These are phyloP conservation scores for Fonsecaea erecta DNA, from an alignment of 2,329 filamentous ascomycete species.

Conservation along the genomic window DNA sequence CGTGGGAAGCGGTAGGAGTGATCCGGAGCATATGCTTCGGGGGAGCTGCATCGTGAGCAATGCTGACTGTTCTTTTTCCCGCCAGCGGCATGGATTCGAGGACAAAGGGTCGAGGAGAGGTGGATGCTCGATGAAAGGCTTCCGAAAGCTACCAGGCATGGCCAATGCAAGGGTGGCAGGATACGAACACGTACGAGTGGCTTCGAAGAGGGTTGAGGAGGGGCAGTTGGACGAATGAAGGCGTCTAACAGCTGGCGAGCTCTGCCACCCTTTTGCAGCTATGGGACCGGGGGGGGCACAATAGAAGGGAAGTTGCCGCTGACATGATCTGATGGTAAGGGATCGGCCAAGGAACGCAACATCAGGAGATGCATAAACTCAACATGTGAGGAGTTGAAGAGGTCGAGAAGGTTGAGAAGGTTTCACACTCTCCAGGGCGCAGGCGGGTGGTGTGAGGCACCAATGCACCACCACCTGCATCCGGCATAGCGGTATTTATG, in stretches of 20 bases:
- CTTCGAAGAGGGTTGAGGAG: background rate
- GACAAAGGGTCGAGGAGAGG: too few species aligned
- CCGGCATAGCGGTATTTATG: background rate
- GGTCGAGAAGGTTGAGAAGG: too few species aligned
- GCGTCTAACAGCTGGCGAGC: background rate
- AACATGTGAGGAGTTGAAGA: constrained; percentile 1
- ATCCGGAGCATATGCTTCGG: constrained; percentile 1
- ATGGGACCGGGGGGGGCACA: too few species aligned
- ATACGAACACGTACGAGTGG: background rate
- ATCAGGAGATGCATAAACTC: constrained; percentile 1
- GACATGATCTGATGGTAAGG: constrained; percentile 2
- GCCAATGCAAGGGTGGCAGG: background rate
- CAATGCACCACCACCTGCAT: background rate
- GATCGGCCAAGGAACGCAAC: background rate
- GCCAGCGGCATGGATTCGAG: too few species aligned
- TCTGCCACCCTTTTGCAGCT: background rate
- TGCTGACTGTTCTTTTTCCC: constrained; percentile 13
- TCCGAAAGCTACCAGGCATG: background rate
- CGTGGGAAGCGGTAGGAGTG: background rate
- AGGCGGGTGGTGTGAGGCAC: background rate
- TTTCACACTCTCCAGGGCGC: background rate
- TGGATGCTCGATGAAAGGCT: too few species aligned
- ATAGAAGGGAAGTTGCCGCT: background rate
- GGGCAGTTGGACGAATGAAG: background rate
- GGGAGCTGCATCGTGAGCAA: constrained; percentile 20